Percentiles rank a stretch among this genome's conserved stretches.
phyloP scores from a whole-genome alignment of 2,329 filamentous ascomycete species.

The Canariomyces notabilis region DNA sequence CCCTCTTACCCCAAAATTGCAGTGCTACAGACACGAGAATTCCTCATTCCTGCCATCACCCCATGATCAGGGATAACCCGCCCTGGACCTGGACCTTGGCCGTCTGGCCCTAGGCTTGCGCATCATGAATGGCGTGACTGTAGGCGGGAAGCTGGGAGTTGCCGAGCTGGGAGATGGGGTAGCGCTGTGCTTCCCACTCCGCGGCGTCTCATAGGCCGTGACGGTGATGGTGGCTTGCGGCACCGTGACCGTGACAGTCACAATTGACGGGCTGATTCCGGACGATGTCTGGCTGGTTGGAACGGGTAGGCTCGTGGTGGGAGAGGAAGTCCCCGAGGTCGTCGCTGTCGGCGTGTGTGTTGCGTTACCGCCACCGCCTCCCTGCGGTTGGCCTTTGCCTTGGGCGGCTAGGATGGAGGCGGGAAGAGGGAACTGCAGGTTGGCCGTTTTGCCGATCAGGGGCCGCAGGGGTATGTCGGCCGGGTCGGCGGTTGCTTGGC shows the following conservation, averaged over 20 bases:
- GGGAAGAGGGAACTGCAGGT: slow-evolving; percentile 4
- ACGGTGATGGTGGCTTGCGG: background rate
- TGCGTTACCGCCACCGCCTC: slow-evolving; percentile 20
- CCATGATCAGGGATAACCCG: too few species aligned
- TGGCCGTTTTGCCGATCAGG: slow-evolving; percentile 17
- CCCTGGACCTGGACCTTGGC: background rate
- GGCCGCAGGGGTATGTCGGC: slow-evolving; percentile 18
- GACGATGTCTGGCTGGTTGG: too few species aligned
- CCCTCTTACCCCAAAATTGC: too few species aligned
- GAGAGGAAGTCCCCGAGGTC: too few species aligned
- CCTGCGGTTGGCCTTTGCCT: slow-evolving; percentile 7
- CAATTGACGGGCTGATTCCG: too few species aligned
- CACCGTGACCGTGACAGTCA: slow-evolving; percentile 4
- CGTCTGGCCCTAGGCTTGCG: too few species aligned
- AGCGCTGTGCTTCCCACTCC: background rate
- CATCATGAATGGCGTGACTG: background rate
- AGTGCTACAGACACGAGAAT: too few species aligned
- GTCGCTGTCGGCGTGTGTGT: background rate
- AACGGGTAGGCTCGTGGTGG: too few species aligned
- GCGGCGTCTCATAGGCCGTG: background rate
- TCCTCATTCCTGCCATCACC: too few species aligned
- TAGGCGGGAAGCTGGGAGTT: background rate
- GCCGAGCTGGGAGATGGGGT: too few species aligned
- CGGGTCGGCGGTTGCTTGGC: slow-evolving; percentile 15
- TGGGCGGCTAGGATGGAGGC: background rate